Percentiles rank a stretch among this genome's conserved stretches.
phyloP scores from a whole-genome alignment of 2,329 filamentous ascomycete species.

The Alternaria triticina region DNA sequence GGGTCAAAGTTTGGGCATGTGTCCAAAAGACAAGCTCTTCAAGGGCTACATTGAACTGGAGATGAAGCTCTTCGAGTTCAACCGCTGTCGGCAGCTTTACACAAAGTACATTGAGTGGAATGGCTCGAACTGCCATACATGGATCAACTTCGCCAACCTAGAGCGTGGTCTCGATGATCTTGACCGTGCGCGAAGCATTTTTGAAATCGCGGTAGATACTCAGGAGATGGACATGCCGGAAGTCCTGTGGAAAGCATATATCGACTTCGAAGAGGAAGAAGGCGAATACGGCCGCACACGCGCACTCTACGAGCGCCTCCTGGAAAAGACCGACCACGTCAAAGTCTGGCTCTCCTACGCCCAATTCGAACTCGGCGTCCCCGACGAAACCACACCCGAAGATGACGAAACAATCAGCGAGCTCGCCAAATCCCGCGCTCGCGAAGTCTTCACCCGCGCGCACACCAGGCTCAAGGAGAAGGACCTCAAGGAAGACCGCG shows the following conservation, averaged over 20 bases:
- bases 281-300: constrained; percentile 86
- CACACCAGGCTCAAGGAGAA: constrained; percentile 87
- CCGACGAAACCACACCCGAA: constrained; percentile 69
- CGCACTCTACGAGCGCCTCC: constrained; percentile 83
- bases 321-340: constrained; percentile 96
- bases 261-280: constrained; percentile 97
- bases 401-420: constrained; percentile 70
- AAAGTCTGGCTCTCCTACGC: constrained; percentile 99
- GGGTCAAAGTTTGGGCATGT: constrained; percentile 89
- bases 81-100: constrained; percentile 87
- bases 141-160: constrained; percentile 95
- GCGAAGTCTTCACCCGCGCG: constrained; percentile 83
- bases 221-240: constrained; percentile 94
- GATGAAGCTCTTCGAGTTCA: constrained; percentile 91
- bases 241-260: constrained; percentile 96
- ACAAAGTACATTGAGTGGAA: constrained; percentile 96
- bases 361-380: constrained; percentile 96
- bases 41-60: constrained; percentile 92
- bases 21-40: constrained; percentile 95
- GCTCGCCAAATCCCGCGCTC: constrained; percentile 80
- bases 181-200: constrained; percentile 87
- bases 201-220: constrained; percentile 86
- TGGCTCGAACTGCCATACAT: constrained; percentile 85
- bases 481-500: constrained; percentile 91
- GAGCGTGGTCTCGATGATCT: constrained; percentile 90